These are phyloP conservation scores for Neonectria magnoliae DNA, from an alignment of 2,329 filamentous ascomycete species.

Conservation along the genomic window DNA sequence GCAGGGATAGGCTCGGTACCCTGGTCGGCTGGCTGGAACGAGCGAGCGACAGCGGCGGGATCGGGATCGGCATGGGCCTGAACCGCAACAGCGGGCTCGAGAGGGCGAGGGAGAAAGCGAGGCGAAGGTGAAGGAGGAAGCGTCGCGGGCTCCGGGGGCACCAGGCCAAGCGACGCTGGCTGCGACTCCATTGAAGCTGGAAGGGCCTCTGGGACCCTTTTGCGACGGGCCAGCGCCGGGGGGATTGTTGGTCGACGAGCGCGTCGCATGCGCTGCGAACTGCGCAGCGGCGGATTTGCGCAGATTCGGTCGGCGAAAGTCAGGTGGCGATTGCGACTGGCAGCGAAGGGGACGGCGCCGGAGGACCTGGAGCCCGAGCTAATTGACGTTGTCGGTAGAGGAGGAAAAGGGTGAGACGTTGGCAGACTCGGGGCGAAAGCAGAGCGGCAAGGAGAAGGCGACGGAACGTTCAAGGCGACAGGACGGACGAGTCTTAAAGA, in stretches of 20 bases:
- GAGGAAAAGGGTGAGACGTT: not conserved
- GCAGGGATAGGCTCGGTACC: slow-evolving; percentile 32
- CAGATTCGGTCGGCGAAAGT: slow-evolving; percentile 1
- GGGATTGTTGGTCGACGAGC: not conserved
- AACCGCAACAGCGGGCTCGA: slow-evolving; percentile 21
- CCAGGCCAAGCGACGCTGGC: slow-evolving; percentile 26
- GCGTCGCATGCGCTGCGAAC: slow-evolving; percentile 3
- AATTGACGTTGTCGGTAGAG: not conserved
- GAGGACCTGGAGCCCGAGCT: not conserved
- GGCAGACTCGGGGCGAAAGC: not conserved
- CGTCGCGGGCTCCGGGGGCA: not conserved
- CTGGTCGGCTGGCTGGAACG: slow-evolving; percentile 26
- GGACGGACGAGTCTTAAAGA: not conserved
- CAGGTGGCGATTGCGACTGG: not conserved
- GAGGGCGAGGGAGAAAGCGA: slow-evolving; percentile 19
- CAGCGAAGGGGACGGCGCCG: not conserved
- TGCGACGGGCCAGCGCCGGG: slow-evolving; percentile 25
- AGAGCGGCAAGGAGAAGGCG: not conserved
- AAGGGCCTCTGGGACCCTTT: slow-evolving; percentile 27
- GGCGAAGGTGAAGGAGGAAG: not conserved
- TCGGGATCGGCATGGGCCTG: not conserved
- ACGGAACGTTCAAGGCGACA: not conserved
- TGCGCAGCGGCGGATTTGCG: not conserved
- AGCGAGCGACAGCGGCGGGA: slow-evolving; percentile 3
- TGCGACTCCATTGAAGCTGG: slow-evolving; percentile 38